Base-by-base conservation (phyloP, 78 protist species). In the Dictyostelium firmibasis region DNA sequence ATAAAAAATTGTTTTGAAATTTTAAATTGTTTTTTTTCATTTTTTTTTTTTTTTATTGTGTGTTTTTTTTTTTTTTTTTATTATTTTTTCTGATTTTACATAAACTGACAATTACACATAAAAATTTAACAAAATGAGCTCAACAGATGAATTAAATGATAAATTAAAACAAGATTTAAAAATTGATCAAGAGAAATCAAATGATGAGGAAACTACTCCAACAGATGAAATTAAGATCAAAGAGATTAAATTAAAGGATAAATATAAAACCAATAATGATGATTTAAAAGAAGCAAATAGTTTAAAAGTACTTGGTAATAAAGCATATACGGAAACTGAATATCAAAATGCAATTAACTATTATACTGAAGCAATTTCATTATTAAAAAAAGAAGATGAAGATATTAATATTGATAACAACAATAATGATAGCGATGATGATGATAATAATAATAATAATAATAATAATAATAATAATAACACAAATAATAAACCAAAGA, bases 301-400 rank as follows among this genome's bases (percentile, higher is more conserved):
- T 13, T 29, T 85, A 53, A 93, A 93, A 64, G 31, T 23, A 35
- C 41, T 76, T 36, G 96, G 92, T 47, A 93, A 93, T 74, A n/a
- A 4, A 41, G 14, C 81, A 6, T 93, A 84, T 82, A 83, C 83
- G n/a, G 33, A 23, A 27, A 27, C 23, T 7, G 96, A 93, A 8
- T 85, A 85, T 86, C 13, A 64, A 20, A 35, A 43, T 3, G 92
- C 96, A 38, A 60, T 93, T 14, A 20, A 78, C 16, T 11, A n/a
- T 13, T 93, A 93, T 78, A 83, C 38, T 47, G 75, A 93, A 33
- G 96, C 96, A 4, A 93, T 93, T 14, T 50, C 67, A 36, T n/a
- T 64, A 33, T 69, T 93, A 67, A 31, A 43, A 57, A 36, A 76
- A 29, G 74, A 69, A 13, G 53, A 69, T 29, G 77, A 69, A 0